A percentile compares a stretch with the other conserved stretches of the same genome.
Evolutionary conservation across 73 alveolate genomes (phyloP).

Genomic region (Stentor coeruleus): DNA sequence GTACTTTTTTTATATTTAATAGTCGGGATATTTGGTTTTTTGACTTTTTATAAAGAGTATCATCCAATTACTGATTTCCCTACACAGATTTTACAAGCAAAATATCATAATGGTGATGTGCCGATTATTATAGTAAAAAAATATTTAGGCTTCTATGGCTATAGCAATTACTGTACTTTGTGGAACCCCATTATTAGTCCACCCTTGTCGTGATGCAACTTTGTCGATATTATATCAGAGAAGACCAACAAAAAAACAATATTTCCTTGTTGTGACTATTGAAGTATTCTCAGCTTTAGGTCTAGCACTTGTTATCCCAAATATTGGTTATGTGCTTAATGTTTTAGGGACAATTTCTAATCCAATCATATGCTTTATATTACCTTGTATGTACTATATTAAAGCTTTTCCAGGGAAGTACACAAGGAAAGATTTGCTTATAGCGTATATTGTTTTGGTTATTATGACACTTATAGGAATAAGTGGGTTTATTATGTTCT

Average conservation of each 20-base stretch:
- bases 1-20: slow-evolving; percentile 42
- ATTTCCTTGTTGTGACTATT: neutral
- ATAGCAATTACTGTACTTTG: neutral
- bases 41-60: slow-evolving; percentile 30
- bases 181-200: slow-evolving; percentile 9
- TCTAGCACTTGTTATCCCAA: slow-evolving; percentile 33
- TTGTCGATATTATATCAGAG: neutral
- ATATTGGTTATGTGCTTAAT: slow-evolving; percentile 42
- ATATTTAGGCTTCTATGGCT: neutral
- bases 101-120: slow-evolving; percentile 11
- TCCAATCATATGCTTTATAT: slow-evolving; percentile 42
- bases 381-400: slow-evolving; percentile 46
- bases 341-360: slow-evolving; percentile 53
- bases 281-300: slow-evolving; percentile 25
- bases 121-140: slow-evolving; percentile 9
- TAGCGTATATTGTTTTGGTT: neutral
- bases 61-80: slow-evolving; percentile 6
- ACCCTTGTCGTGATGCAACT: slow-evolving; percentile 11
- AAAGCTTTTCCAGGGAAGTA: slow-evolving; percentile 30
- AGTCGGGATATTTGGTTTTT: slow-evolving; percentile 56
- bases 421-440: slow-evolving; percentile 1
- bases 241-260: neutral
- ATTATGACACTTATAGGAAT: neutral
- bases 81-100: neutral
- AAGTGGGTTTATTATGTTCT: slow-evolving; percentile 1